A percentile compares a stretch with the other conserved stretches of the same genome.
These are phyloP conservation scores for Sutorius eximius DNA, from an alignment of 1,284 basidiomycete genomes.

Conservation along the genomic window DNA sequence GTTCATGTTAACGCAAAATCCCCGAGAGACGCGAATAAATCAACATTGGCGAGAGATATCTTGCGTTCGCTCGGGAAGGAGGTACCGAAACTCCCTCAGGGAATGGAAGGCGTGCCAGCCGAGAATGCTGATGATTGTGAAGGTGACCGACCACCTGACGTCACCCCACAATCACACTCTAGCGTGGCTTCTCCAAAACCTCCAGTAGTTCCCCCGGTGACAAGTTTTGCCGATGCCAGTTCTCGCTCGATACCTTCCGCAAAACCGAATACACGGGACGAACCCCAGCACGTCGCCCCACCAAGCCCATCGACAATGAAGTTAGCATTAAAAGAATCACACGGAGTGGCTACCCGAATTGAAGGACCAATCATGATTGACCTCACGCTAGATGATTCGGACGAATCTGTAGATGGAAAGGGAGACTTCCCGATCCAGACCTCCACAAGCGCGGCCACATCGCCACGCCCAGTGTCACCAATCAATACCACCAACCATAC, in stretches of 20 bases:
- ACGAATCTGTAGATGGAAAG: constrained; percentile 18
- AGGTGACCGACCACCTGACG: neutral
- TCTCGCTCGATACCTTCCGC: neutral
- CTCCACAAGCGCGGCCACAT: neutral
- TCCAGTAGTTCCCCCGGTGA: neutral
- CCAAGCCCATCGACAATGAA: neutral
- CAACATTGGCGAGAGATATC: constrained; percentile 44
- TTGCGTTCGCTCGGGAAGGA: constrained; percentile 39
- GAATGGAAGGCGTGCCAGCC: neutral
- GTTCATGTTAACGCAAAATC: constrained; percentile 20
- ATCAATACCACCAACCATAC: constrained; percentile 15
- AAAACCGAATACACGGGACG: neutral
- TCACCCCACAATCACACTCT: neutral
- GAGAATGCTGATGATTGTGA: neutral
- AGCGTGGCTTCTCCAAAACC: neutral
- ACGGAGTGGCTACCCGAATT: neutral
- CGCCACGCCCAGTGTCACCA: constrained; percentile 10
- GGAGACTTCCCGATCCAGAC: constrained; percentile 10
- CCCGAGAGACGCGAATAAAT: constrained; percentile 40
- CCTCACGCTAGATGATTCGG: constrained; percentile 29
- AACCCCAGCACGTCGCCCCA: neutral
- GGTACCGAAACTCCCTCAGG: constrained; percentile 4
- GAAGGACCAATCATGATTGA: constrained; percentile 30
- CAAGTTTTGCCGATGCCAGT: neutral
- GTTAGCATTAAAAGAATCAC: neutral